Evolutionary conservation across 495 filamentous ascomycete genomes (phyloP).

Genomic region (Delitschia confertaspora): DNA sequence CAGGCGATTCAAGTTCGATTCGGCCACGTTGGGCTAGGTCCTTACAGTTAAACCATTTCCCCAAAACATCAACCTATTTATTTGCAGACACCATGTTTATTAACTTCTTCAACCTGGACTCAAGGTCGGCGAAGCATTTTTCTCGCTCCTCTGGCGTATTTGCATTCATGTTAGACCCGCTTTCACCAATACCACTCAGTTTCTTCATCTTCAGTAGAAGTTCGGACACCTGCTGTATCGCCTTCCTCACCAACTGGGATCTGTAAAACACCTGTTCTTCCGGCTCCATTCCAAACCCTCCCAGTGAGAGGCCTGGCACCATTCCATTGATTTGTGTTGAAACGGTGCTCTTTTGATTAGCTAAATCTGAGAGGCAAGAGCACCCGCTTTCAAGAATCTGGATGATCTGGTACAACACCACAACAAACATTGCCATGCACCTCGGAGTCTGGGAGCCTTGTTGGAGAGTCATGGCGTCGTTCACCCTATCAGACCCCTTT

Average conservation of each 20-base stretch:
- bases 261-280: constrained; percentile 10
- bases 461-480: background rate
- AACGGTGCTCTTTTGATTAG: background rate
- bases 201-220: constrained; percentile 8
- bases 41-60: too few species aligned
- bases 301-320: constrained; percentile 6
- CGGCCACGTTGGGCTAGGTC: too few species aligned
- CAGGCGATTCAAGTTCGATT: too few species aligned
- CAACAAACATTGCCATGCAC: constrained; percentile 3
- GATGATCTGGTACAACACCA: constrained; percentile 9
- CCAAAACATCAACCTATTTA: too few species aligned
- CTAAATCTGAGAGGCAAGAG: constrained; percentile 1
- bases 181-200: constrained; percentile 4
- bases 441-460: constrained; percentile 7
- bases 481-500: constrained; percentile 1
- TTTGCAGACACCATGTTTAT: too few species aligned
- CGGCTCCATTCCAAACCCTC: constrained; percentile 5
- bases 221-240: constrained; percentile 9
- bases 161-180: background rate
- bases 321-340: constrained; percentile 7
- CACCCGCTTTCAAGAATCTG: constrained; percentile 8
- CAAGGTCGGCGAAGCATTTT: constrained; percentile 7
- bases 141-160: constrained; percentile 3
- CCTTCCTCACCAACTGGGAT: constrained; percentile 5
- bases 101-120: constrained; percentile 3